These are phyloP conservation scores for Diplocarpon rosae DNA, from an alignment of 2,329 filamentous ascomycete genomes.

Conservation along the genomic window DNA sequence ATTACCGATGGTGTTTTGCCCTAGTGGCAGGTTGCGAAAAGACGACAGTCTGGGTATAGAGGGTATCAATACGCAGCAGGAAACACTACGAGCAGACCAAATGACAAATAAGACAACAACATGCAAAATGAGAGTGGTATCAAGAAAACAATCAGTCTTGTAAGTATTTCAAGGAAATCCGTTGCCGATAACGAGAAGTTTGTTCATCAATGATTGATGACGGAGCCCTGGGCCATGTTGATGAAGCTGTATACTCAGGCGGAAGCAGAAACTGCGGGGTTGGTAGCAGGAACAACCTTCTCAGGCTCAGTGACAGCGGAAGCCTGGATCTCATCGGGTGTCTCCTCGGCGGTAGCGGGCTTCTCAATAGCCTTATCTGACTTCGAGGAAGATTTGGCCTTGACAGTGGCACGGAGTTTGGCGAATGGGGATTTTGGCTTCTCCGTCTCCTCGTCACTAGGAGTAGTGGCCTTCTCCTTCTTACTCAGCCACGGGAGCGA, in stretches of 20 bases:
- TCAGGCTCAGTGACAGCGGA: slow-evolving; percentile 12
- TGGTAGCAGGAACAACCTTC: slow-evolving; percentile 13
- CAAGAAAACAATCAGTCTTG: slow-evolving; percentile 27
- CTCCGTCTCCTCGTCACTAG: slow-evolving; percentile 33
- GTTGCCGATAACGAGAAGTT: slow-evolving; percentile 26
- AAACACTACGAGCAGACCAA: slow-evolving; percentile 24
- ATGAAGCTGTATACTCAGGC: slow-evolving; percentile 17
- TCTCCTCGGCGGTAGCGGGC: slow-evolving; percentile 28
- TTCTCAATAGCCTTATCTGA: slow-evolving; percentile 37
- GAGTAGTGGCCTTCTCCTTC: slow-evolving; percentile 40
- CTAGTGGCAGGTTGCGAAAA: slow-evolving; percentile 30
- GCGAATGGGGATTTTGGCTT: slow-evolving; percentile 27
- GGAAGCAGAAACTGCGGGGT: slow-evolving; percentile 25
- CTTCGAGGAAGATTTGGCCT: slow-evolving; percentile 28
- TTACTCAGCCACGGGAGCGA: slow-evolving; percentile 49
- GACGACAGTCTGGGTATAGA: slow-evolving; percentile 30
- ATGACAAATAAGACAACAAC: slow-evolving; percentile 16
- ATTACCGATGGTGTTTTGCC: slow-evolving; percentile 27
- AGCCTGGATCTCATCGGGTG: slow-evolving; percentile 15
- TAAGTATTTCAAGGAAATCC: slow-evolving; percentile 30
- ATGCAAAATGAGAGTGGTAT: slow-evolving; percentile 30
- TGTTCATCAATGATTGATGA: slow-evolving; percentile 14
- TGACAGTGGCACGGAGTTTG: slow-evolving; percentile 28
- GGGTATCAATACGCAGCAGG: slow-evolving; percentile 30
- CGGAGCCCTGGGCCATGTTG: slow-evolving; percentile 6